phyloP scores from a whole-genome alignment of 2,329 filamentous ascomycete species.

The Trichophaea hybrida region DNA sequence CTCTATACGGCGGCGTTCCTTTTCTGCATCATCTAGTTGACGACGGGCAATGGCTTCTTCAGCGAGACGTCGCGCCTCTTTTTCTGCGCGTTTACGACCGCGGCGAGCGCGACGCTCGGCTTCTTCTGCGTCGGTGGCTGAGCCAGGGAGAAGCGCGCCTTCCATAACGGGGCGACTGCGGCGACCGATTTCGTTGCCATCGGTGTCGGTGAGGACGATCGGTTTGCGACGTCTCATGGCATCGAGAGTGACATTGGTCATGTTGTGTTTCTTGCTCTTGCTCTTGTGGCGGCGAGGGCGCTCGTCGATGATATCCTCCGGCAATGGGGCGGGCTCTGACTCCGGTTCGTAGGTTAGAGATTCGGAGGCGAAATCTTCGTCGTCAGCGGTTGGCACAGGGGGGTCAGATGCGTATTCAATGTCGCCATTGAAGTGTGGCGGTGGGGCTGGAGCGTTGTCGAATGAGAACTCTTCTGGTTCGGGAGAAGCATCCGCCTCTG shows the following conservation, averaged over 20 bases:
- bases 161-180: background rate
- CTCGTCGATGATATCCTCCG: background rate
- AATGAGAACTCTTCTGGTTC: background rate
- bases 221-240: background rate
- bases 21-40: background rate
- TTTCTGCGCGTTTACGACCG: background rate
- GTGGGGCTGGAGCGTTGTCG: background rate
- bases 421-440: background rate
- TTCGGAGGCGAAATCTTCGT: background rate
- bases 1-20: background rate
- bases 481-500: background rate
- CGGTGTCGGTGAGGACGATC: background rate
- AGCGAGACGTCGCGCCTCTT: background rate
- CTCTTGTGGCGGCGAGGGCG: background rate
- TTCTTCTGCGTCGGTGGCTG: background rate
- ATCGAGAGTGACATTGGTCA: background rate
- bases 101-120: background rate
- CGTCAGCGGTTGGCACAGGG: background rate
- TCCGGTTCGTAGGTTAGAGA: background rate
- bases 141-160: background rate
- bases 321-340: background rate
- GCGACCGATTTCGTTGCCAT: background rate
- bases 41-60: background rate
- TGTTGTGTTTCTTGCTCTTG: background rate
- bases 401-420: background rate